Evolutionary conservation across 352 stramenopile genomes (phyloP), one percentile per base, ranked within the genome.

Genomic region (Globisporangium orthogonon): DNA sequence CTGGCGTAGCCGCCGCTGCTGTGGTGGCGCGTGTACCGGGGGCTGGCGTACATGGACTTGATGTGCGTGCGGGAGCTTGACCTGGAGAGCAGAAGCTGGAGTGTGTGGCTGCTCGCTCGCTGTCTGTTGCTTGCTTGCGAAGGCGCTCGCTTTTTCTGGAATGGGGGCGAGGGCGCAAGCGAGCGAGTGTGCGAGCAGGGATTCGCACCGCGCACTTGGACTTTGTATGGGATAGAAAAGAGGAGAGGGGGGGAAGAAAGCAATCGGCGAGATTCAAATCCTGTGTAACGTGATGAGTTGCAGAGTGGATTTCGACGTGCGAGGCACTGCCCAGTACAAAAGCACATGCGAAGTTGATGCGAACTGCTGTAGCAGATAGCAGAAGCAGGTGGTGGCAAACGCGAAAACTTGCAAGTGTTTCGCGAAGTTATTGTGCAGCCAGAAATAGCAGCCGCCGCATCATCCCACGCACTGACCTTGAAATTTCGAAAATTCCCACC

Each of bases 121-220:
- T 37, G 54, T 35, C 17, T 44, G 44, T 30, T 17, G 48, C 40
- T n/a, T 28, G 39, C 39, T 46, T 53, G 54, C 43, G 33, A 29
- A 53, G n/a, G 44, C 37, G 55, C 55, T 60, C 51, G 54, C 54
- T 52, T 60, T 60, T 60, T 60, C 55, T 48, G 46, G 55, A 60
- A 60, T 60, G 55, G 23, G 31, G 17, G 13, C 7, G 18, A 43
- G 39, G n/a, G 35, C 49, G 5, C 7, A 47, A 47, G 18, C n/a
- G 17, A 47, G 50, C 40, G n/a, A 35, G 18, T 11, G 10, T 15
- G 35, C 9, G 10, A 41, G 35, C 7, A 41, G 35, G 35, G 35
- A 41, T 7, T 11, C 35, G 2, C 35, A 41, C 35, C 35, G 14
- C 35, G 4, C 35, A 41, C 35, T 41, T 41, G 35, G 10, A 4